Conservation (phyloP, 306 rosid species). For the Vigna angularis region DNA sequence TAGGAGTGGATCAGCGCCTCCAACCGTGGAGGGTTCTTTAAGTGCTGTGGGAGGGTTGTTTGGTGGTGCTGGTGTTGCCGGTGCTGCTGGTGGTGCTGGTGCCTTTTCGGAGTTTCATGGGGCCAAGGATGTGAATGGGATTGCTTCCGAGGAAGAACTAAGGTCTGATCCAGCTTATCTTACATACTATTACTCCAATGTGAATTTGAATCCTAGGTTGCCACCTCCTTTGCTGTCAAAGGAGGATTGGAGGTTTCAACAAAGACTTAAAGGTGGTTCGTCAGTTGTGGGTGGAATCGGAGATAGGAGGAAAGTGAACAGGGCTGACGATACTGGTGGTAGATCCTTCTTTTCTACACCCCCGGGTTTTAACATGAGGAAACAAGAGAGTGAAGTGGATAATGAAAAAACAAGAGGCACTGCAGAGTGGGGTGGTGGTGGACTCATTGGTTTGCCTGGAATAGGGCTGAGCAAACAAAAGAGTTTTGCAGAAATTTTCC, state of each 20-base stretch:
- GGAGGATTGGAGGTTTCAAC: slow-evolving; percentile 88
- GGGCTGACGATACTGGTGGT: slow-evolving; percentile 62
- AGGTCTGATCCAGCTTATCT: slow-evolving; percentile 95
- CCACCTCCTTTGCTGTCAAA: slow-evolving; percentile 89
- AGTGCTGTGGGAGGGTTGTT: slow-evolving; percentile 85
- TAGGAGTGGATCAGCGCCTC: slow-evolving; percentile 96
- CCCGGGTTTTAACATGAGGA: slow-evolving; percentile 72
- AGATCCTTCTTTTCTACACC: slow-evolving; percentile 72
- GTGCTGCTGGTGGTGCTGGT: not conserved
- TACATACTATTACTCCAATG: slow-evolving; percentile 79
- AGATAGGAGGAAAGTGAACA: slow-evolving; percentile 74
- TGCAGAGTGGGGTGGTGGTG: slow-evolving; percentile 78
- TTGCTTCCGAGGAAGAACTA: slow-evolving; percentile 80
- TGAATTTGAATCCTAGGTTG: slow-evolving; percentile 83
- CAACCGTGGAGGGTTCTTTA: slow-evolving; percentile 85
- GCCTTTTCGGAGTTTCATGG: slow-evolving; percentile 57
- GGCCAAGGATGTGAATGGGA: slow-evolving; percentile 64
- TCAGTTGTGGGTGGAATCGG: slow-evolving; percentile 85
- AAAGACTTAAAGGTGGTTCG: slow-evolving; percentile 74
- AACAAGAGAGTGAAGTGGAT: slow-evolving; percentile 63
- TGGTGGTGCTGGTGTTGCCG: slow-evolving; percentile 32
- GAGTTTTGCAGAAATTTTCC: slow-evolving; percentile 91
- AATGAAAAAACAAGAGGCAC: slow-evolving; percentile 62
- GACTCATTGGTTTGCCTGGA: slow-evolving; percentile 85
- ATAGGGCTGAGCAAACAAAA: slow-evolving; percentile 87